Conservation (phyloP, 106 monocot species). For the Apostasia ramifera region DNA sequence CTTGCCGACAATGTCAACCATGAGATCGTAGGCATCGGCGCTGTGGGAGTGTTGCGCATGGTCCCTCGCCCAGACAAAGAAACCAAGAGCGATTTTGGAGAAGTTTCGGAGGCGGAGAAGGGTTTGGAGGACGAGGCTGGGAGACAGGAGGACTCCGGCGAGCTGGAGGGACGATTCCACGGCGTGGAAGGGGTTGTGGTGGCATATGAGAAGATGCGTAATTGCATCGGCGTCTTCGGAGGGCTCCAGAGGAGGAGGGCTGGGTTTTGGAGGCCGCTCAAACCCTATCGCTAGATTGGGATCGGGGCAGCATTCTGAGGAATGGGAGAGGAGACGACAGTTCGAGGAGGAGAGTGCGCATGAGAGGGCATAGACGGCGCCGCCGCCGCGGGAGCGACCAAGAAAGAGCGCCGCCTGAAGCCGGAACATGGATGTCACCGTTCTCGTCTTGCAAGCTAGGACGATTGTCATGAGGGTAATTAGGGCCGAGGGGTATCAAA, state of each 20-base stretch:
- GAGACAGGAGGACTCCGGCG: constrained; percentile 38
- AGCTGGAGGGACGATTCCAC: constrained; percentile 80
- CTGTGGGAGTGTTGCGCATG: constrained; percentile 28
- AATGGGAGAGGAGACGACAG: neutral
- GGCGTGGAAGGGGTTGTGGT: constrained; percentile 98
- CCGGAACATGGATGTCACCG: neutral
- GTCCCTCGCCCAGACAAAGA: constrained; percentile 69
- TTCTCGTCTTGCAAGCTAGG: no score
- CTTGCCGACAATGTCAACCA: constrained; percentile 63
- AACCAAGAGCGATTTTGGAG: constrained; percentile 77
- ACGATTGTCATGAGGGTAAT: no score
- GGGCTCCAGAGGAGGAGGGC: constrained; percentile 20
- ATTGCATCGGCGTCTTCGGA: constrained; percentile 54
- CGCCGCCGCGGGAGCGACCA: neutral
- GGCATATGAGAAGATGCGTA: constrained; percentile 55
- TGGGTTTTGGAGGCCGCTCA: constrained; percentile 14
- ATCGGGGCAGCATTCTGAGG: neutral
- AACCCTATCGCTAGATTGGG: neutral
- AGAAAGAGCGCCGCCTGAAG: neutral
- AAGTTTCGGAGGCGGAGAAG: constrained; percentile 86
- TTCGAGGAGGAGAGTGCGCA: neutral
- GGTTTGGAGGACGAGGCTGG: constrained; percentile 49
- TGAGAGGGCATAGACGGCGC: no score
- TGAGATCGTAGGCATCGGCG: constrained; percentile 56
- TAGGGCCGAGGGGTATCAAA: no score